Base-by-base conservation (phyloP, 1,284 basidiomycete species). In the Rhodotorula sp. region DNA sequence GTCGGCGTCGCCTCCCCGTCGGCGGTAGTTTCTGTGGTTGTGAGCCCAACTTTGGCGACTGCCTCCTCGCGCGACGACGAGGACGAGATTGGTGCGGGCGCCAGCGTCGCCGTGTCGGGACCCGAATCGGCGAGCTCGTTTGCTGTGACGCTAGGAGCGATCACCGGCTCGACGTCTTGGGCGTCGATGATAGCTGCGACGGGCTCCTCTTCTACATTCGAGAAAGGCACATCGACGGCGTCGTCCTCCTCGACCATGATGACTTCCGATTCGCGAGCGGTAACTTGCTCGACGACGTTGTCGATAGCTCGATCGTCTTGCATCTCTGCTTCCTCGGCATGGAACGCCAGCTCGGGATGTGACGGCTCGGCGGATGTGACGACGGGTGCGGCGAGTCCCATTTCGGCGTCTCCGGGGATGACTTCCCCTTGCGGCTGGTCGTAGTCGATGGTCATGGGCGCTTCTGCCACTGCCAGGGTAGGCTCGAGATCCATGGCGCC, bases 371-470 rank as follows among this genome's bases (percentile, higher is more conserved):
- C 39, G 39, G 39, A 43, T 43, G 39, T 43, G 39, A 58, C 64
- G 56, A n/a, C 57, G 57, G 51, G 21, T 3, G 34, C 64, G 7
- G 67, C 69, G 15, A 62, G 64, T 21, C 57, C 62, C 66, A 69
- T 71, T 47, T 66, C 69, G 48, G 64, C 69, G 56, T 73, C 72
- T 29, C 26, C 14, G 26, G 49, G 48, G 10, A 26, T 58, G 8
- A 31, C 52, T 10, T 23, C 51, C 5, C 21, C 20, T 15, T 59
- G 34, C 2, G 29, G 59, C 8, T 46, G 26, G 29, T 67, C 65
- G 48, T 65, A 64, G 43, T 74, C 72, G 51, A 73, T 66, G 4
- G 63, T 64, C 72, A 74, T 74, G 34, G 46, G 57, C 21, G 52
- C 58, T 10, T 70, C 72, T 21, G 58, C 12, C 0, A 39, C 29